Evolutionary conservation across 2,329 filamentous ascomycete species (phyloP), one percentile per base, ranked within the genome.

Genomic region (Paraconiothyrium brasiliense): DNA sequence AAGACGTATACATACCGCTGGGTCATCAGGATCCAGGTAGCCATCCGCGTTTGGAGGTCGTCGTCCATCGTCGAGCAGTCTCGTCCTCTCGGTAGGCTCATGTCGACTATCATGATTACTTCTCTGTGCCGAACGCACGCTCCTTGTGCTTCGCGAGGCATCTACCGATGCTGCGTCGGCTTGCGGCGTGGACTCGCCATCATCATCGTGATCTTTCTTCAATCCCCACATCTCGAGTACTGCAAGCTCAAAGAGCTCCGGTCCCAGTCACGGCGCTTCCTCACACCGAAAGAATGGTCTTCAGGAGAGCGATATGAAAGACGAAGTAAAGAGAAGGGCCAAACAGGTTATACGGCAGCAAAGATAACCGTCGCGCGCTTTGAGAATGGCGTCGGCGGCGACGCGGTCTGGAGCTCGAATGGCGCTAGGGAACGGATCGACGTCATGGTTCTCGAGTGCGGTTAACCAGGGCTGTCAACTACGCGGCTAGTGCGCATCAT

Each of bases 1-100:
- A 0, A 30, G 4, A 16, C 24, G n/a, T 41, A 10, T 27, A 43
- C 87, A 78, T 79, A 97, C 92, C 67, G 91, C 91, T 75, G 91
- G 92, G 75, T 94, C 91, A 82, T 93, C 90, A 13, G 91, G 91
- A 71, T 90, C 91, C 58, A 94, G 82, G 71, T 90, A 93, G 54
- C 84, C 84, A 73, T 91, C 86, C 47, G 87, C 81, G 60, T 88
- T 86, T n/a, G 81, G 81, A 71, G 89, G 90, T 41, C 76, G 74
- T 30, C 72, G 77, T 56, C 71, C 68, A 16, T 47, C 54, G 43
- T 89, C 89, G 30, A 96, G 85, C 67, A 96, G 84, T 34, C 91
- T 86, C 43, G 87, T 88, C 63, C 86, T 79, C 77, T 91, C 89
- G 63, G 86, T 84, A 24, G 86, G 82, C 59, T 89, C 83, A 46